Percentiles rank a stretch among this genome's conserved stretches.
Evolutionary conservation across 2,329 filamentous ascomycete species (phyloP).

Genomic region (Epichloe hybrida): DNA sequence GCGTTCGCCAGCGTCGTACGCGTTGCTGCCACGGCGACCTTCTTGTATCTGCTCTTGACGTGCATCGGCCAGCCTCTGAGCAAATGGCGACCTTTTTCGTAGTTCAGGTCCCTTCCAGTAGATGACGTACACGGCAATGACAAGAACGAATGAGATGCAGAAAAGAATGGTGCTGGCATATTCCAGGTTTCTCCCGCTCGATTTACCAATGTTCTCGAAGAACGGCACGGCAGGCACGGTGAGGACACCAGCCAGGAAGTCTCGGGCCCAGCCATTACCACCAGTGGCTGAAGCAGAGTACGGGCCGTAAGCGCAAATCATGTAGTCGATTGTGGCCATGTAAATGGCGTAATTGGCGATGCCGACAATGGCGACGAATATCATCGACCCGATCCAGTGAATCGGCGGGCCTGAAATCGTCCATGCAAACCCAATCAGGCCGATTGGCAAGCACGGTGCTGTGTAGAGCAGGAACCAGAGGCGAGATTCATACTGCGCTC

Average conservation of each 20-base stretch:
- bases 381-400: conserved; percentile 55
- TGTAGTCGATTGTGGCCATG: conserved; percentile 68
- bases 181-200: conserved; percentile 36
- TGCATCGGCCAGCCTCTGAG: conserved; percentile 43
- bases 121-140: conserved; percentile 50
- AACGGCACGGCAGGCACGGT: conserved; percentile 55
- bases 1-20: conserved; percentile 12
- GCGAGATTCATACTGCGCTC: conserved; percentile 55
- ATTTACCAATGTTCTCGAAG: conserved; percentile 40
- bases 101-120: conserved; percentile 51
- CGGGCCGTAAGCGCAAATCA: conserved; percentile 59
- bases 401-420: conserved; percentile 48
- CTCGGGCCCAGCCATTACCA: conserved; percentile 61
- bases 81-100: conserved; percentile 49
- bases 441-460: conserved; percentile 47
- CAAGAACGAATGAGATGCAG: conserved; percentile 46
- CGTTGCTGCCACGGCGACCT: conserved; percentile 17
- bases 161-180: conserved; percentile 52
- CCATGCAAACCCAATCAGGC: conserved; percentile 58
- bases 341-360: conserved; percentile 65
- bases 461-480: conserved; percentile 52
- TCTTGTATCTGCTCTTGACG: conserved; percentile 16
- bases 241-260: conserved; percentile 59
- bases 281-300: conserved; percentile 65
- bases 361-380: conserved; percentile 52